A percentile compares a stretch with the other conserved stretches of the same genome.
phyloP scores from a whole-genome alignment of 2,329 filamentous ascomycete species.

The Falciphora oryzae region DNA sequence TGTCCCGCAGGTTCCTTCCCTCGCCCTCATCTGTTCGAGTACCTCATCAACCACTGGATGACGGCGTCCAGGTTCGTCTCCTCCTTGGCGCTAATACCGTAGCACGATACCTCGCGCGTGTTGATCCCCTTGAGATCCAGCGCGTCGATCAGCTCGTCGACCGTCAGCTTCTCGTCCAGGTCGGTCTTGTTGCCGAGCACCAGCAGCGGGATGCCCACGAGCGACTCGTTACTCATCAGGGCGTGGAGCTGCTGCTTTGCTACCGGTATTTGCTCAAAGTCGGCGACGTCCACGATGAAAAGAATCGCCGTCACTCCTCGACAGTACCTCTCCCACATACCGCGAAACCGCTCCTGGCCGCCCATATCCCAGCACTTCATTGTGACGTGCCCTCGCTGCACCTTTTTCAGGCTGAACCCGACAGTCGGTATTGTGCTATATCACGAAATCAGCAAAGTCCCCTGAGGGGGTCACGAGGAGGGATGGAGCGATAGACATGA shows the following conservation, averaged over 20 bases:
- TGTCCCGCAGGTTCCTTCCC: neutral
- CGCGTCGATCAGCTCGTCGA: conserved; percentile 92
- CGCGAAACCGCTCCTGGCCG: conserved; percentile 91
- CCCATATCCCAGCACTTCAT: conserved; percentile 99
- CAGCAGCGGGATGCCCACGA: conserved; percentile 85
- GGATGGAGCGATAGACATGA: conserved; percentile 4
- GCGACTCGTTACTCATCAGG: conserved; percentile 74
- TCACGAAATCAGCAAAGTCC: neutral
- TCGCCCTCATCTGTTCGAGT: conserved; percentile 56
- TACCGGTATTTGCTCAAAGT: conserved; percentile 70
- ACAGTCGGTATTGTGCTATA: conserved; percentile 92
- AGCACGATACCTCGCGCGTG: conserved; percentile 93
- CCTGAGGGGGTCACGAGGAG: conserved; percentile 12
- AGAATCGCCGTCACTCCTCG: conserved; percentile 96
- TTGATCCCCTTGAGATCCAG: conserved; percentile 85
- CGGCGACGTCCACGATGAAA: conserved; percentile 96
- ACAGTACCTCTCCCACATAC: conserved; percentile 99
- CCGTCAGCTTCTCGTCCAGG: conserved; percentile 80
- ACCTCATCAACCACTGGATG: conserved; percentile 91
- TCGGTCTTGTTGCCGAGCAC: conserved; percentile 98
- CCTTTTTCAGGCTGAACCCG: conserved; percentile 98
- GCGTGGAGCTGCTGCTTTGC: conserved; percentile 91
- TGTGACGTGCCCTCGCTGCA: conserved; percentile 96
- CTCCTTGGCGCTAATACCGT: conserved; percentile 97
- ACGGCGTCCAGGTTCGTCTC: conserved; percentile 98